A percentile compares a stretch with the other conserved stretches of the same genome.
These are phyloP conservation scores for Sugiyamaella smithiae DNA, from an alignment of 805 yeast species.

Conservation along the genomic window DNA sequence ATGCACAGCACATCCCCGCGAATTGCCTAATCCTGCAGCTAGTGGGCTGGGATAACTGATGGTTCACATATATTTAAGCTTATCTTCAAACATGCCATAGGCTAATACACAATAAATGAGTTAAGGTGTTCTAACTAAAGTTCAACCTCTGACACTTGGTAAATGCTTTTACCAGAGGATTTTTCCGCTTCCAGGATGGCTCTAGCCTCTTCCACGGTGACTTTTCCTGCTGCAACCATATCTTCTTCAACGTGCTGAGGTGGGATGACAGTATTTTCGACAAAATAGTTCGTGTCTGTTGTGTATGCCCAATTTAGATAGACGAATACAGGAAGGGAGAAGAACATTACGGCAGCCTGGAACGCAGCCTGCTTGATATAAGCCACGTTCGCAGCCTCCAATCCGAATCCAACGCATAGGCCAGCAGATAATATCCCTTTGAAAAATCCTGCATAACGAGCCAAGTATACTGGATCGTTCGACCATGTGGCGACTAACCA, in stretches of 20 bases:
- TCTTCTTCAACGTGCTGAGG: slow-evolving; percentile 3
- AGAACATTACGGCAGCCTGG: slow-evolving; percentile 3
- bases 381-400: slow-evolving; percentile 38
- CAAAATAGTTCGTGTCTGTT: slow-evolving; percentile 4
- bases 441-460: slow-evolving; percentile 59
- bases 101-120: too few relatives aligned
- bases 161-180: too few relatives aligned
- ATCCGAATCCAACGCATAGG: slow-evolving; percentile 6
- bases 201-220: background rate
- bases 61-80: too few relatives aligned
- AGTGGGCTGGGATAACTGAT: too few relatives aligned
- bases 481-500: slow-evolving; percentile 58
- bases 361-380: slow-evolving; percentile 3
- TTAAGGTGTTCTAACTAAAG: too few relatives aligned
- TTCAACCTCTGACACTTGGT: too few relatives aligned
- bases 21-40: too few relatives aligned
- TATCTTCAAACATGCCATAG: too few relatives aligned
- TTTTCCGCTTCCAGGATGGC: background rate
- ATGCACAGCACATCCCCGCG: too few relatives aligned
- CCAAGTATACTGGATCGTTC: slow-evolving; percentile 52
- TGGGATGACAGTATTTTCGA: slow-evolving; percentile 2
- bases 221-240: background rate
- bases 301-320: background rate
- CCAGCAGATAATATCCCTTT: slow-evolving; percentile 63
- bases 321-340: slow-evolving; percentile 2